Base-by-base conservation (phyloP, 495 filamentous ascomycete genomes). In the Pyrenopolyporus hunteri region DNA sequence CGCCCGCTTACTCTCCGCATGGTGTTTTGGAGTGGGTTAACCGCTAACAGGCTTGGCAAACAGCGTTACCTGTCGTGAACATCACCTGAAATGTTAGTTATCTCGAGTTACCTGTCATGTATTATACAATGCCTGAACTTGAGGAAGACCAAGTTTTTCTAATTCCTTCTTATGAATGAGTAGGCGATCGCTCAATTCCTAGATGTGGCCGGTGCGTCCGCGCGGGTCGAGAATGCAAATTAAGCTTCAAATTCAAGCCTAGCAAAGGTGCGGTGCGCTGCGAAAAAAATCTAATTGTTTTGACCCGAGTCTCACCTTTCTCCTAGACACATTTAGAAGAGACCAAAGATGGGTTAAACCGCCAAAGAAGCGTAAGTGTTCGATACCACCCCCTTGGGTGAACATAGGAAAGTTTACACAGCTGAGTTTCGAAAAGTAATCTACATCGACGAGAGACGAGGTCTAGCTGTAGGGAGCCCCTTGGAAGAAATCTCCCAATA, bases 11-110 rank as follows among this genome's bases (percentile, higher is more conserved):
- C n/a, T n/a, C n/a, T n/a, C n/a, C n/a, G 23, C 23, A 42, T 42
- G 17, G 11, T 20, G 37, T 33, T 14, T 11, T 19, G 28, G 9
- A 22, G n/a, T 32, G 20, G 47, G 22, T 14, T 17, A 44, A 19
- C 60, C 40, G 55, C 68, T 71, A 23, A 71, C 31, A 25, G 11
- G 48, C 14, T 53, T 52, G 14, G 26, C 29, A 54, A 36, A 58
- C 48, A 79, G 78, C 62, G 70, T 72, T 53, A 78, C 73, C 14
- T 80, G 78, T 51, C 74, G 78, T 40, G 70, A 77, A 56, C 71
- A 76, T 57, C 78, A 79, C 51, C 65, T 79, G 3, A 78, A 75
- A 74, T 80, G 78, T 78, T 23, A 57, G 67, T 44, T 25, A 13
- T 22, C 9, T 25, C 8, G 11, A 10, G n/a, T 9, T 19, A 32